phyloP scores from a whole-genome alignment of 23 red algal species.

The Gracilaria domingensis region DNA sequence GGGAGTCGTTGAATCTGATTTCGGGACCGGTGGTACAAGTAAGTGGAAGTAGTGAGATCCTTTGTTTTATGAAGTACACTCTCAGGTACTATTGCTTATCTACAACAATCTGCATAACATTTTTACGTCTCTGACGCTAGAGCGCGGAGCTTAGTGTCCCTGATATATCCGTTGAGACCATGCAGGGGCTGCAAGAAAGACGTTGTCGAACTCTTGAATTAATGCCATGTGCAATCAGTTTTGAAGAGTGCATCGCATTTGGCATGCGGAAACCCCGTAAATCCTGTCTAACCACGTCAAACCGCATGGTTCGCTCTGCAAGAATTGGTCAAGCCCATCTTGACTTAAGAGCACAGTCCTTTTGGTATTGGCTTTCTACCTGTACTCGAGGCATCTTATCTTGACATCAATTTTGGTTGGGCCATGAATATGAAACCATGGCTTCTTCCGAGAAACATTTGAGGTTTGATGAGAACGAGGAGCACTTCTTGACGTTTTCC shows the following conservation, averaged over 20 bases:
- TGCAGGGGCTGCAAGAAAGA: not conserved
- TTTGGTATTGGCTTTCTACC: not conserved
- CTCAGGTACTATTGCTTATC: not conserved
- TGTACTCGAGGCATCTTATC: constrained; percentile 54
- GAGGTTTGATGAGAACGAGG: not conserved
- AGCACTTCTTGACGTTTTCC: not conserved
- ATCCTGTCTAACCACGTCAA: not conserved
- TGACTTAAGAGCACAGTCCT: not conserved
- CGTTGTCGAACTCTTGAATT: no score
- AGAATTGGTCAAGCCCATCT: not conserved
- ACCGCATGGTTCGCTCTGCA: not conserved
- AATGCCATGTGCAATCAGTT: not conserved
- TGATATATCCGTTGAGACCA: not conserved
- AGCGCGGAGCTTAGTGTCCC: not conserved
- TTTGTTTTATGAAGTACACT: not conserved
- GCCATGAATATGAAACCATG: constrained; percentile 15
- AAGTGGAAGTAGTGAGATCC: constrained; percentile 3
- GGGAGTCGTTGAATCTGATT: not conserved
- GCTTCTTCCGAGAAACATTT: not conserved
- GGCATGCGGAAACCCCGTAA: not conserved
- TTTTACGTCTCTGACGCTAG: not conserved
- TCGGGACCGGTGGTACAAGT: constrained; percentile 26
- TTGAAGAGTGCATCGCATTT: not conserved
- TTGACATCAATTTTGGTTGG: constrained; percentile 31
- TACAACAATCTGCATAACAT: not conserved